Evolutionary conservation across 2,329 filamentous ascomycete species (phyloP), one percentile per base, ranked within the genome.

Genomic region (Ilyonectria sp.): DNA sequence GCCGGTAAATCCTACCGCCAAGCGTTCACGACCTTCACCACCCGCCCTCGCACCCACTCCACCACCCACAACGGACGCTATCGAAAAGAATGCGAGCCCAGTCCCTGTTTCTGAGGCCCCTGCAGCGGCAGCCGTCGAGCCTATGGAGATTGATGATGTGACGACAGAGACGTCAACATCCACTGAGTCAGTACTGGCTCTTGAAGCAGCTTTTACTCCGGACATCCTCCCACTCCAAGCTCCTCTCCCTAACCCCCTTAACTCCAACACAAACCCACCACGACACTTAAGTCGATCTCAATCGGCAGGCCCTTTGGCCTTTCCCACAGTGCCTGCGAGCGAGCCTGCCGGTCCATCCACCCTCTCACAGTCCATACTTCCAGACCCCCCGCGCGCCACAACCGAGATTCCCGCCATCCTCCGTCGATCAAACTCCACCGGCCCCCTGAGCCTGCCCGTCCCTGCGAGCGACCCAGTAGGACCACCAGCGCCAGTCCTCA

Each of bases 401-500:
- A 71, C 63, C 23, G 82, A 82, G 68, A 82, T 84, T 26, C 68
- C 78, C 10, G 29, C 75, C 71, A 83, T 69, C 68, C 80, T 74
- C 74, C 82, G 71, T 79, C 81, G 70, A 79, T 86, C 80, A 10
- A 76, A 76, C 13, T 82, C 81, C 1, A 76, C 70, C 19, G 79
- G 76, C 23, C 75, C 75, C 8, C 37, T 78, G 6, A 78, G 79
- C 44, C 76, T 83, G 8, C 75, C 79, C 6, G 73, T 85, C 17
- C 82, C 86, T 7, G 85, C 85, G 7, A 88, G 86, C 63, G 86
- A 89, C 61, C 83, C 85, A 2, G 75, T 82, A 33, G 73, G 74
- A 5, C 70, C 74, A 76, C 35, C 74, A 73, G 74, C 49, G 46
- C 52, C 56, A 26, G 7, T 74, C 73, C 6, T 62, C 79, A 77